Percentiles rank a stretch among this genome's conserved stretches.
These are phyloP conservation scores for Tothia fuscella DNA, from an alignment of 2,329 filamentous ascomycete species.

Conservation along the genomic window DNA sequence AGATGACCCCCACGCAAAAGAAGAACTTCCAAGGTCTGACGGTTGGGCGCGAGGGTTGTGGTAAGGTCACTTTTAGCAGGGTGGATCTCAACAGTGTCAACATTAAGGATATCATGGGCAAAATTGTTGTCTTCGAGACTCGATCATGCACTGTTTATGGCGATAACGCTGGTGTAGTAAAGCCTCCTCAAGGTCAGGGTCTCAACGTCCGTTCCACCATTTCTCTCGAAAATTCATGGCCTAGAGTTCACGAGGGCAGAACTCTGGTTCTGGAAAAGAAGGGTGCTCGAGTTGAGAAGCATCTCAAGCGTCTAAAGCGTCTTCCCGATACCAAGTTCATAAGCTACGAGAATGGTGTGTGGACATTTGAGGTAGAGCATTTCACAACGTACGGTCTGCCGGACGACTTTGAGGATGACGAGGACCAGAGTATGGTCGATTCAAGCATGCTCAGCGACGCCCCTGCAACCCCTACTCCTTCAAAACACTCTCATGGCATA, in stretches of 20 bases:
- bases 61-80: conserved; percentile 68
- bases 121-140: conserved; percentile 62
- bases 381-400: conserved; percentile 92
- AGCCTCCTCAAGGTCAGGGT: conserved; percentile 74
- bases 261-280: conserved; percentile 44
- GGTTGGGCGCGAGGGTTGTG: conserved; percentile 72
- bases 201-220: conserved; percentile 87
- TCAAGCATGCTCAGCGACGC: conserved; percentile 24
- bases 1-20: conserved; percentile 69
- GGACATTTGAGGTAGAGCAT: conserved; percentile 89
- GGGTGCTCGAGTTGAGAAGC: conserved; percentile 61
- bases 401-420: conserved; percentile 53
- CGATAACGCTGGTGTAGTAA: conserved; percentile 40
- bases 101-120: conserved; percentile 65
- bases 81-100: conserved; percentile 75
- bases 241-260: conserved; percentile 53
- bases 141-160: conserved; percentile 83
- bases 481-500: conserved; percentile 1
- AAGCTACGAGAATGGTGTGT: conserved; percentile 71
- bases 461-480: conserved; percentile 16
- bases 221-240: conserved; percentile 86
- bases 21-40: conserved; percentile 62
- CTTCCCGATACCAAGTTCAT: conserved; percentile 74
- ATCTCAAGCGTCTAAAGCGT: conserved; percentile 67
- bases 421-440: conserved; percentile 55